Base-by-base conservation (phyloP, 768 basidiomycete genomes). In the Phylloporus sp. region DNA sequence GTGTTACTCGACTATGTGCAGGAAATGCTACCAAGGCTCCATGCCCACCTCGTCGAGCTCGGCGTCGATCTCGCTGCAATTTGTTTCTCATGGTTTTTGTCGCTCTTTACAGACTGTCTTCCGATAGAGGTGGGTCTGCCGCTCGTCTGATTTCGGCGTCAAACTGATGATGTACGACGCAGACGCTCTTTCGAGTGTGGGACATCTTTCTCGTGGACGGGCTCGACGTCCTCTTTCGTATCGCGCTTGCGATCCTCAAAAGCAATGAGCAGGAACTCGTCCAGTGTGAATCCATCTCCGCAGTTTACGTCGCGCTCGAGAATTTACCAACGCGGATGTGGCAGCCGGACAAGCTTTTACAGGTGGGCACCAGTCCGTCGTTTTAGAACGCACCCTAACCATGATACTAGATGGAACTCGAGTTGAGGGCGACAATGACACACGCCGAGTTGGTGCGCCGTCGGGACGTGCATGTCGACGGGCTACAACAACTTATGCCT, bases 31-130 rank as follows among this genome's bases (percentile, higher is more conserved):
- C 94, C 93, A 0, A 86, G 83, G 67, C 72, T 98, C 1, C 80
- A 86, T 48, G 65, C 73, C 0, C 93, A 97, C 60, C 75, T 98
- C 32, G 78, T 76, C 2, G 79, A 85, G 12, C 80, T 95, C 1
- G 91, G 88, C 5, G 85, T 97, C 12, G 95, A 99, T 64, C 78
- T 99, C 2, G 85, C 86, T 3, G 94, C 95, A 0, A 92, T 97
- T 54, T 97, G 93, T 54, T 99, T 99, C 74, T 95, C 94, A 12
- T 99, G 97, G 97, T 97, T 97, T 71, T 73, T 99, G 23, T 94
- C 92, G 4, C 75, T 99, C 20, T 98, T 98, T 63, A 97, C 95
- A 0, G 94, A 97, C 59, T 95, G 95, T 64, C 73, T 97, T 8
- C 95, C 95, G 11, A 90, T 97, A 24, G 94, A 95, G 81, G 93